Base-by-base conservation (phyloP, 2,329 filamentous ascomycete species). In the Fusarium incarnatum region DNA sequence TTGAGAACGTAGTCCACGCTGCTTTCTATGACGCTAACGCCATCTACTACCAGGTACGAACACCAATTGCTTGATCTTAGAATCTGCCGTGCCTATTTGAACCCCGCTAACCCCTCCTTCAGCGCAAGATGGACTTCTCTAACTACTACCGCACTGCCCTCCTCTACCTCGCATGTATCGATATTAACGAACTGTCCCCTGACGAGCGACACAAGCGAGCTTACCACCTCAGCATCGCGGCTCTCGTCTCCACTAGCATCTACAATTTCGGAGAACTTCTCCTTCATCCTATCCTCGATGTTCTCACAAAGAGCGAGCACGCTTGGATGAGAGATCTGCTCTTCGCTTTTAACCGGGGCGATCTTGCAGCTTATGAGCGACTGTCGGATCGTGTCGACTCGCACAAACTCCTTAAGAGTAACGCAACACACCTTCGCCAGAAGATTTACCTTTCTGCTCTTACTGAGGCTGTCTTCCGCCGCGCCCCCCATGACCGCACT, bases 251-350 rank as follows among this genome's bases (percentile, higher is more conserved):
- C 53, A 93, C 95, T 77, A 93, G 90, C 76, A 99, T 98, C 83
- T 98, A 99, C 89, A 99, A 99, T 85, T 99, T 99, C 76, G 96
- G 96, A 80, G 96, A 99, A 85, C 91, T 99, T n/a, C 89, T 99
- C 32, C 88, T 99, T 73, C 96, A 99, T 80, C 96, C 96, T 6
- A 97, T 99, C 77, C 90, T 99, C 69, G 93, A 97, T 78, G 91
- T 92, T 22, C 88, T 99, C 55, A 78, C 79, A 25, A 86, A 86
- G 76, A 89, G 91, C 75, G 90, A 91, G 25, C 87, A 91, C 79
- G 86, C 90, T 54, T 99, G 96, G 96, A 88, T 99, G 70, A 92
- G 94, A 69, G 93, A 98, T 45, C 90, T 99, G n/a, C 89, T 99
- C 47, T 97, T 98, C 77, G 94, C 96, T 62, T 99, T 98, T 86